Evolutionary conservation across 345 rosid species (phyloP), one percentile per base, ranked within the genome.

Genomic region (Eucalyptus virginea): DNA sequence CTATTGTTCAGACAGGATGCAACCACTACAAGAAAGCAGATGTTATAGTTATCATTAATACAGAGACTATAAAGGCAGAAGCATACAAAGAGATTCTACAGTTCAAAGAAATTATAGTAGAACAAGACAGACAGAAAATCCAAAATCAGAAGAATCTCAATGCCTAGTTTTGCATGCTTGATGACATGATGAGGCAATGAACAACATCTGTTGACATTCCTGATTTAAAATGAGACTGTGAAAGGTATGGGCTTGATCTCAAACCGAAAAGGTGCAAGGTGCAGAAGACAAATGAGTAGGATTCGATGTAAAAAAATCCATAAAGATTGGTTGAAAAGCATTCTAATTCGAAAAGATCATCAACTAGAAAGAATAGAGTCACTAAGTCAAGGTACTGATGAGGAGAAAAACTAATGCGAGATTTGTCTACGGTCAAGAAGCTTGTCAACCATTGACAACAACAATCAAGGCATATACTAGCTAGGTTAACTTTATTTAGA

Each of bases 1-100:
- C 91, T 96, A 87, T 94, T 97, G 89, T 97, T 98, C 24, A 98
- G 99, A 92, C 98, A 98, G 81, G 96, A 91, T 19, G 99, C 98
- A 92, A 98, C 94, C 99, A 96, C 99, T 96, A 91, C 67, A 93
- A 54, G 87, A 49, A 87, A 88, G 30, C 40, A 86, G 65, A 40
- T 19, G 86, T 87, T 24, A 65, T 90, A 11, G 81, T 32, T 65
- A 69, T 69, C 81, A 65, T 65, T 65, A 15, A 65, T 16, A 65
- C 77, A 65, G 80, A 26, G 60, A 21, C 17, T 21, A 56, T 15
- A 87, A 50, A 11, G 42, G 80, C 30, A 15, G 24, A 17, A 77
- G 87, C 23, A 50, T 44, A 83, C 49, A 9, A 87, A 50, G 50
- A 32, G 37, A 16, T 56, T 12, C 34, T 50, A 90, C 51, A 14